Conservation (phyloP, 2,329 filamentous ascomycete genomes). For the Claviceps sorghi region DNA sequence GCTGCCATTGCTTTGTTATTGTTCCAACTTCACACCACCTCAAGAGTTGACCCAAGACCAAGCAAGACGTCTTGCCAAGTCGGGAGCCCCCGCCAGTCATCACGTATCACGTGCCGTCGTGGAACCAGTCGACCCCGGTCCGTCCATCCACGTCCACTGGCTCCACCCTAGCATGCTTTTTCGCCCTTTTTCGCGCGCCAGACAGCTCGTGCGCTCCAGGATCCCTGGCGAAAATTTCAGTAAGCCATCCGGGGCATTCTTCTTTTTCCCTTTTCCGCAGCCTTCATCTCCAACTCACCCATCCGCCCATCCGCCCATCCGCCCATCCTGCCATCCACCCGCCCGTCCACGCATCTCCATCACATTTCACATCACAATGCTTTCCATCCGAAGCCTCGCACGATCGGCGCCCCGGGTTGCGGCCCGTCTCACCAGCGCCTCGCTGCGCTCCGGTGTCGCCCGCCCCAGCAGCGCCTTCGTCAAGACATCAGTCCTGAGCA, state of each 20-base stretch:
- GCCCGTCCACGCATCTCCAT: conserved; percentile 1
- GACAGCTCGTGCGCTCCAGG: neutral
- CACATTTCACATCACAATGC: conserved; percentile 32
- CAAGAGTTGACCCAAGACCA: too few species aligned
- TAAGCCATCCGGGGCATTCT: neutral
- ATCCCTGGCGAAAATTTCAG: neutral
- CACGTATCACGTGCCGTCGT: conserved; percentile 2
- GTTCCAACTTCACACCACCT: too few species aligned
- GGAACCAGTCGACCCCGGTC: neutral
- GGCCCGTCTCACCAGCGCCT: conserved; percentile 39
- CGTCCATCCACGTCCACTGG: too few species aligned
- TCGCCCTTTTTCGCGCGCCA: too few species aligned
- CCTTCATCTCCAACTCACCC: conserved; percentile 6
- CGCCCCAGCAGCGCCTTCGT: conserved; percentile 34
- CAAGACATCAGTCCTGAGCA: conserved; percentile 26
- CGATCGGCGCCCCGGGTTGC: conserved; percentile 53
- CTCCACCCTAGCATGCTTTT: too few species aligned
- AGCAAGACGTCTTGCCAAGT: too few species aligned
- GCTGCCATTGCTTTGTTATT: too few species aligned
- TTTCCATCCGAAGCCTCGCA: conserved; percentile 51
- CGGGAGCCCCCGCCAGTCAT: neutral
- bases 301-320: conserved; percentile 3
- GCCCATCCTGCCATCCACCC: conserved; percentile 7
- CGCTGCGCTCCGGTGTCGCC: conserved; percentile 32
- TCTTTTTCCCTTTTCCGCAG: too few species aligned